Evolutionary conservation across 2,329 filamentous ascomycete species (phyloP), one percentile per base, ranked within the genome.

Genomic region (Fusarium veterinarium): DNA sequence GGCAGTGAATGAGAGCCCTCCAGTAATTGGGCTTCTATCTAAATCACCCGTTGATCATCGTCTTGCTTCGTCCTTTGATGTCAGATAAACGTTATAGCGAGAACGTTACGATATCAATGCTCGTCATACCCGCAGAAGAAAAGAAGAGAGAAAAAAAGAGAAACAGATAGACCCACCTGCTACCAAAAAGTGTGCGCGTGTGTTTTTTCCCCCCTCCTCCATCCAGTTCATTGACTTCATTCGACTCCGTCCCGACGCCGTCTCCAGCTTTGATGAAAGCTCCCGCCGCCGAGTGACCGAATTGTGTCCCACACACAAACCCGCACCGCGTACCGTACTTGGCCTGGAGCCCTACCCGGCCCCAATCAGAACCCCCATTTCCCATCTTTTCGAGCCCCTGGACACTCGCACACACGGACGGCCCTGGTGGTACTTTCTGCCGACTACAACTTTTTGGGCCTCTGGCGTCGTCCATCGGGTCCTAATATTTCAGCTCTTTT

Each of bases 391-490:
- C 51, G 64, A 72, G 53, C 70, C 71, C 71, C 71, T 73, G 49
- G 57, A 67, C 66, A 58, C 57, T 73, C 69, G 69, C 70, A 70
- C 70, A 73, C 70, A 66, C 60, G 38, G 69, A 65, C 63, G 64
- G 64, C 59, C 45, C 71, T 67, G 66, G 66, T 66, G 66, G 46
- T 73, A 73, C 70, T 72, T 72, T 73, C 68, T 57, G 42, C 71
- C 71, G 53, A 73, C 70, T 68, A 61, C 71, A 64, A 59, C 71
- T 68, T 74, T 73, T 73, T 73, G 71, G 71, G 71, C 71, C 71
- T 73, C 67, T 74, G 62, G 62, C 64, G 72, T 67, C 56, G 71
- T 72, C 67, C 71, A 56, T 71, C 67, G 59, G 63, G 71, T 65
- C 71, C 71, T 73, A 56, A 74, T 74, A 73, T 65, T 64, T 72